Percentiles rank a stretch among this genome's conserved stretches.
These are phyloP conservation scores for Berberis thunbergii DNA, from an alignment of 164 flowering plant genomes.

Conservation along the genomic window DNA sequence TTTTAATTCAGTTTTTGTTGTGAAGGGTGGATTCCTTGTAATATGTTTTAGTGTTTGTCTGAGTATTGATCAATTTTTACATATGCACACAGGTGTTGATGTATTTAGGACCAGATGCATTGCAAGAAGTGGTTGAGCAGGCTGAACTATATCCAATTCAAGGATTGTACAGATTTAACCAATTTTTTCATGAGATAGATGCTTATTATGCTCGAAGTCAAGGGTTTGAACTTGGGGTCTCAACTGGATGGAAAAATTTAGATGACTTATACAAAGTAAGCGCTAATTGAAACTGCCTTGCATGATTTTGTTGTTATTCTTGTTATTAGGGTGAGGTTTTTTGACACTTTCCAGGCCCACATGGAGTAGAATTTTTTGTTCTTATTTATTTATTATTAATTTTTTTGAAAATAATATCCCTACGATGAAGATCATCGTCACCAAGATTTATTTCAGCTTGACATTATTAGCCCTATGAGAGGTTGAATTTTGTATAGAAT, in stretches of 20 bases:
- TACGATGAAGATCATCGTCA: too few relatives aligned
- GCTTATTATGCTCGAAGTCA: conserved; percentile 55
- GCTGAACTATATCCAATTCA: conserved; percentile 36
- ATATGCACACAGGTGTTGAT: conserved; percentile 54
- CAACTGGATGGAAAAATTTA: conserved; percentile 83
- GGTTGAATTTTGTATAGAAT: too few relatives aligned
- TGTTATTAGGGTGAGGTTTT: background rate
- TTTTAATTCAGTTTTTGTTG: too few relatives aligned
- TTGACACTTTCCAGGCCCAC: background rate
- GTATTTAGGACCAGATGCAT: conserved; percentile 54
- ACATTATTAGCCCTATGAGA: too few relatives aligned
- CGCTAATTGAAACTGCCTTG: background rate
- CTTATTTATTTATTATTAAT: too few relatives aligned
- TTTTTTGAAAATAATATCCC: too few relatives aligned
- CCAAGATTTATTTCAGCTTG: too few relatives aligned
- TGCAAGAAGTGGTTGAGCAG: conserved; percentile 59
- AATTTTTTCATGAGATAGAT: conserved; percentile 81
- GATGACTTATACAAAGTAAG: conserved; percentile 67
- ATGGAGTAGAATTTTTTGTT: too few relatives aligned
- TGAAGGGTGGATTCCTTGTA: too few relatives aligned
- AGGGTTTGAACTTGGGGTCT: conserved; percentile 66
- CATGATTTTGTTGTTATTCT: background rate
- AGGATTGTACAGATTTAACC: conserved; percentile 66
- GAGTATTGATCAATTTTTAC: conserved; percentile 1
- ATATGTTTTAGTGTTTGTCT: background rate